Conservation (phyloP, 1,139 yeast genomes). For the Pichia sp. region DNA sequence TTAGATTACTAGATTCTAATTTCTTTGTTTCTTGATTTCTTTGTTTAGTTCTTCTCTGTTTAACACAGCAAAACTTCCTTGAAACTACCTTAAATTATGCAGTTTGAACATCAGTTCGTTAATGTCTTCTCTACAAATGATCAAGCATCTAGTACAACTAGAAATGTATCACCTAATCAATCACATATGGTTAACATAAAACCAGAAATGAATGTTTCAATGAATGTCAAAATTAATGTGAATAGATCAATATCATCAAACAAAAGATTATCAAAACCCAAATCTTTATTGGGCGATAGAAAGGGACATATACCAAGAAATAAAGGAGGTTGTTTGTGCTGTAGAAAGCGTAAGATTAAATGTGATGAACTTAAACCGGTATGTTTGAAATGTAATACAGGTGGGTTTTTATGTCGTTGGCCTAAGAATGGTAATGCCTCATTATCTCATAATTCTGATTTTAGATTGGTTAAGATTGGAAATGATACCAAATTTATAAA, state of each 20-base stretch:
- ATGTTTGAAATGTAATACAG: slow-evolving; percentile 7
- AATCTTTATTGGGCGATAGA: neutral
- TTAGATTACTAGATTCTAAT: no score
- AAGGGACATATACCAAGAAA: neutral
- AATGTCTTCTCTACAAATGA: neutral
- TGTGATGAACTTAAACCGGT: slow-evolving; percentile 12
- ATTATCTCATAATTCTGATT: slow-evolving; percentile 7
- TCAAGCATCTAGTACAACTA: neutral
- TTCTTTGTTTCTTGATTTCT: no score
- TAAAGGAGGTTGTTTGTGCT: slow-evolving; percentile 13
- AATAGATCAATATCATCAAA: neutral
- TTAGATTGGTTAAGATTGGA: slow-evolving; percentile 1
- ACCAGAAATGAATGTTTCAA: neutral
- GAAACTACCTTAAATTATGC: neutral
- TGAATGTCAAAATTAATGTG: neutral
- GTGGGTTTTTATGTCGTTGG: slow-evolving; percentile 10
- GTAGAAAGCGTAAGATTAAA: slow-evolving; percentile 14
- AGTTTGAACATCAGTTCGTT: neutral
- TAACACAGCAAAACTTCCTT: neutral
- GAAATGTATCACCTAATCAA: neutral
- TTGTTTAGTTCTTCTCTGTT: no score
- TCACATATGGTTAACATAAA: neutral
- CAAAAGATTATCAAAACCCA: neutral
- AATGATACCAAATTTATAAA: neutral
- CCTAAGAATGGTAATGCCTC: slow-evolving; percentile 8